A percentile compares a stretch with the other conserved stretches of the same genome.
Evolutionary conservation across 148 eudicot genomes (phyloP).

Genomic region (Dysphania ambrosioides): DNA sequence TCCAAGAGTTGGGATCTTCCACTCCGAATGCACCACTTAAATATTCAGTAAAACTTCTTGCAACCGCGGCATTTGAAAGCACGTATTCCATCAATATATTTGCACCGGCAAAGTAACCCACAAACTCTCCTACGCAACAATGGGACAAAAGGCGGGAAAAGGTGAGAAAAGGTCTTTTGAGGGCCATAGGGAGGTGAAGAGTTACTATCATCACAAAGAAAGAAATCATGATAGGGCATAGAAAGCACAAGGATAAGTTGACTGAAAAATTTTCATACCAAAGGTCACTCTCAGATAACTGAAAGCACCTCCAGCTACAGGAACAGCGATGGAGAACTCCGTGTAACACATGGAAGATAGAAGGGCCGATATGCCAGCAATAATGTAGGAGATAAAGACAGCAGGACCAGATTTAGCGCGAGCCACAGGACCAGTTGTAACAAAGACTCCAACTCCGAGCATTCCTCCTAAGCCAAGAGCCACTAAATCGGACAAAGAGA

Average conservation of each 20-base stretch:
- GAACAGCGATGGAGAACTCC: slow-evolving; percentile 64
- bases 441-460: slow-evolving; percentile 88
- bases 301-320: slow-evolving; percentile 87
- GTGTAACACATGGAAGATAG: slow-evolving; percentile 79
- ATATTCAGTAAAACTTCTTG: slow-evolving; percentile 82
- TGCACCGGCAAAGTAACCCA: slow-evolving; percentile 77
- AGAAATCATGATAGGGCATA: neutral
- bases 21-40: slow-evolving; percentile 56
- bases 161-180: neutral
- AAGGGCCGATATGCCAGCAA: slow-evolving; percentile 68
- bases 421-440: slow-evolving; percentile 67
- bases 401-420: slow-evolving; percentile 54
- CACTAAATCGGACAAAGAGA: slow-evolving; percentile 59
- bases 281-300: slow-evolving; percentile 76
- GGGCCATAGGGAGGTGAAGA: neutral
- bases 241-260: slow-evolving; percentile 1
- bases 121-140: slow-evolving; percentile 62
- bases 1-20: slow-evolving; percentile 58
- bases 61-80: slow-evolving; percentile 79
- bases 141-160: slow-evolving; percentile 9
- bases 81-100: slow-evolving; percentile 81
- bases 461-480: slow-evolving; percentile 81
- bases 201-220: slow-evolving; percentile 1
- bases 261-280: slow-evolving; percentile 41
- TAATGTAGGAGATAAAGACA: slow-evolving; percentile 57